Evolutionary conservation across 2,329 filamentous ascomycete genomes (phyloP).

Genomic region (Penicillium polonicum): DNA sequence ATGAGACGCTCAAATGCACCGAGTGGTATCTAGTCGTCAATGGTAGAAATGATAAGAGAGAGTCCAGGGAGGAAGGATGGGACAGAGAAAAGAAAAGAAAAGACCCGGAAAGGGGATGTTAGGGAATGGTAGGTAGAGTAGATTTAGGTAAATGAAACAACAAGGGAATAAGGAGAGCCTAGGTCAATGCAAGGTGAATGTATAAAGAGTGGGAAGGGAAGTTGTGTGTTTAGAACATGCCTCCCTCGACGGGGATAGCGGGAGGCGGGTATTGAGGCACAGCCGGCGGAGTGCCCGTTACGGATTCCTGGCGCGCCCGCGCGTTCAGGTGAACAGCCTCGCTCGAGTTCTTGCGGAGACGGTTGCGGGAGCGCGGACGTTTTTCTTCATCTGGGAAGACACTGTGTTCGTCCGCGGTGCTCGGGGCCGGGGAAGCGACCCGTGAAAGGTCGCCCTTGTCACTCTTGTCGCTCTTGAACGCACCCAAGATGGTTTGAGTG

Average conservation of each 20-base stretch:
- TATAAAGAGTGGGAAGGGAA: not conserved
- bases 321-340: conserved; percentile 47
- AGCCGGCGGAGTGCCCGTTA: conserved; percentile 31
- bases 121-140: conserved; percentile 3
- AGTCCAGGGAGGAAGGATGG: not conserved
- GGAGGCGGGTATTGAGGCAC: conserved; percentile 36
- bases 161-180: conserved; percentile 2
- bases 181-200: not conserved
- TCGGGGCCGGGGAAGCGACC: conserved; percentile 22
- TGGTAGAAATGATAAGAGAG: conserved; percentile 5
- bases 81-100: conserved; percentile 7
- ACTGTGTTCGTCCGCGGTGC: conserved; percentile 19
- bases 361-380: conserved; percentile 35
- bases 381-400: conserved; percentile 37
- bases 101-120: conserved; percentile 1
- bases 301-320: conserved; percentile 44
- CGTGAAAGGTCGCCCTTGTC: conserved; percentile 36
- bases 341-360: conserved; percentile 37
- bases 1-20: conserved; percentile 29
- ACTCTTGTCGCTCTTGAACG: conserved; percentile 38
- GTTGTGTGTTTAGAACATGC: conserved; percentile 38
- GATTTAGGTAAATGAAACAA: conserved; percentile 8
- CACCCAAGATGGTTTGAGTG: conserved; percentile 43
- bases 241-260: conserved; percentile 33
- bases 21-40: conserved; percentile 30